phyloP scores from a whole-genome alignment of 2,329 filamentous ascomycete species.

The Acarospora socialis region DNA sequence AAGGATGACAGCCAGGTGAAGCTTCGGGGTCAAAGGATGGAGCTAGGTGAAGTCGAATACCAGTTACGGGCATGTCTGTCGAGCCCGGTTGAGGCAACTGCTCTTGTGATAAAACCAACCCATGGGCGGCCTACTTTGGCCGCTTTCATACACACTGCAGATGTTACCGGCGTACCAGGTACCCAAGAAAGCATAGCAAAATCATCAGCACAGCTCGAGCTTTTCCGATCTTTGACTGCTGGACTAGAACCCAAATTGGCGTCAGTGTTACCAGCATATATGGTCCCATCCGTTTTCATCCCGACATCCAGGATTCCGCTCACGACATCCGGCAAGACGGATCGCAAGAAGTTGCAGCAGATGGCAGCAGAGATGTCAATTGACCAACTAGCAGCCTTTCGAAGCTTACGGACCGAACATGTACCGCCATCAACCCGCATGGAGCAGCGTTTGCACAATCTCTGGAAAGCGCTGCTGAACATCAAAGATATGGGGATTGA shows the following conservation, averaged over 20 bases:
- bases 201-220: neutral
- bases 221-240: conserved; percentile 1
- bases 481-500: conserved; percentile 15
- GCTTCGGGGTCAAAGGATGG: conserved; percentile 15
- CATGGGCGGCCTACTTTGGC: too few species aligned
- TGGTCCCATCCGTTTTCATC: conserved; percentile 8
- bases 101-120: too few species aligned
- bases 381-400: too few species aligned
- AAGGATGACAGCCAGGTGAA: conserved; percentile 16
- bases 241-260: neutral
- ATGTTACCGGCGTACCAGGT: neutral
- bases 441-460: neutral
- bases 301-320: conserved; percentile 6
- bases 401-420: too few species aligned
- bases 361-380: too few species aligned
- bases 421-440: too few species aligned
- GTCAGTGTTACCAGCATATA: conserved; percentile 8
- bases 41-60: conserved; percentile 12
- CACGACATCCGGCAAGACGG: conserved; percentile 8
- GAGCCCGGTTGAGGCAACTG: too few species aligned
- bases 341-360: too few species aligned
- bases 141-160: neutral
- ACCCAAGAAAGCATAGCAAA: neutral
- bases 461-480: conserved; percentile 1
- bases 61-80: too few species aligned